Base-by-base conservation (phyloP, 495 filamentous ascomycete species). In the Xylaria scruposa region DNA sequence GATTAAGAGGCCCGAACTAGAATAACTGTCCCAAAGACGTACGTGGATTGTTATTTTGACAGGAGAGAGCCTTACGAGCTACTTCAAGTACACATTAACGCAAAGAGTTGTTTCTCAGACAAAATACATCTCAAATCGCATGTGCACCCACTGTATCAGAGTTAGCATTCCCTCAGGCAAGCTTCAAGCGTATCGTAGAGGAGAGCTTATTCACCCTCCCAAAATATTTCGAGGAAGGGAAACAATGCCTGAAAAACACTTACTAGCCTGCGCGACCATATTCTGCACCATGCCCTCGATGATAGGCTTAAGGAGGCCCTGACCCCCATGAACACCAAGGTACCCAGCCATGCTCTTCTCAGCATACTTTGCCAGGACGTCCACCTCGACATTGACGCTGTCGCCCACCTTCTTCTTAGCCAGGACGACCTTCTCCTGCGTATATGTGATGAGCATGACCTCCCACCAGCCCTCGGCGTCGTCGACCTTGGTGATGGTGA, bases 391-490 rank as follows among this genome's bases (percentile, higher is more conserved):
- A 81, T 99, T 99, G 40, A 98, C 94, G 63, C 88, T 86, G 7
- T 97, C 94, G 1, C 97, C 95, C n/a, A 84, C 81, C 80, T 86
- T 84, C 87, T 99, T 98, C 13, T 79, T 82, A 12, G 92, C 93
- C 70, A 92, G 93, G 2, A 97, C 93, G 44, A 98, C 90, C 81
- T 91, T 90, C 83, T 95, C 94, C 85, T 98, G 97, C 49, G 97
- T 97, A 77, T 99, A 99, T n/a, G 93, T 89, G 80, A 99, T 97
- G 56, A 99, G 84, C 97, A 99, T 99, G 12, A 99, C 92, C 88
- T 98, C 96, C 89, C 92, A 98, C 90, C 92, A 98, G 9, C 90
- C 91, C 72, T 91, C 92, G 40, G 74, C 83, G 46, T 92, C 92
- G 76, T 94, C 83, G 2, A 98, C 96, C 74, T 86, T 82, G 7